phyloP scores from a whole-genome alignment of 2,329 filamentous ascomycete genomes.

The Cladosporium sp. region DNA sequence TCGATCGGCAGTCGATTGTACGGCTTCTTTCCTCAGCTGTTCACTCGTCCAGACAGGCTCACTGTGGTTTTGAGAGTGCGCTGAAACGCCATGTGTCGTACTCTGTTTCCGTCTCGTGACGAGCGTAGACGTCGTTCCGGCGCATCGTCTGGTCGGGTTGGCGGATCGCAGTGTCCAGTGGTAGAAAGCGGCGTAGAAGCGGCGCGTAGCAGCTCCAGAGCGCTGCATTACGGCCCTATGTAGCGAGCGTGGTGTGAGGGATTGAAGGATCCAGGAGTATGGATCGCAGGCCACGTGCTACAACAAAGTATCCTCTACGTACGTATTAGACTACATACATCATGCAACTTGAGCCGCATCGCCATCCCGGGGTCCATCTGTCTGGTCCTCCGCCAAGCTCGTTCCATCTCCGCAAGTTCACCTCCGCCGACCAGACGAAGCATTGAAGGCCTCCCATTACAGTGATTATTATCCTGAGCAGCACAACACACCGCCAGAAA shows the following conservation, averaged over 20 bases:
- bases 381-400: not conserved
- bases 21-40: slow-evolving; percentile 5
- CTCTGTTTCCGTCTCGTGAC: not conserved
- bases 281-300: not conserved
- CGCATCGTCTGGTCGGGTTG: slow-evolving; percentile 7
- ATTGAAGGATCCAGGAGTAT: not conserved
- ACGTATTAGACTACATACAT: not conserved
- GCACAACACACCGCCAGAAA: not conserved
- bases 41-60: not conserved
- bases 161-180: slow-evolving; percentile 38
- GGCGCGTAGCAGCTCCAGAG: slow-evolving; percentile 29
- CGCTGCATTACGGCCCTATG: slow-evolving; percentile 11
- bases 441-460: not conserved
- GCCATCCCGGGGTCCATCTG: not conserved
- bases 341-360: slow-evolving; percentile 5
- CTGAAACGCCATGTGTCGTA: not conserved
- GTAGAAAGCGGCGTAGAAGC: slow-evolving; percentile 50
- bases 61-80: not conserved
- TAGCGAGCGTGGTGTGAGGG: slow-evolving; percentile 1
- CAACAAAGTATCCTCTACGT: not conserved
- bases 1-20: slow-evolving; percentile 22
- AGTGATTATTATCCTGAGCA: not conserved
- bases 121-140: not conserved
- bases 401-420: slow-evolving; percentile 12
- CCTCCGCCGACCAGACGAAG: not conserved